Base-by-base conservation (phyloP, 106 monocot genomes). In the Dendrobium nobile region DNA sequence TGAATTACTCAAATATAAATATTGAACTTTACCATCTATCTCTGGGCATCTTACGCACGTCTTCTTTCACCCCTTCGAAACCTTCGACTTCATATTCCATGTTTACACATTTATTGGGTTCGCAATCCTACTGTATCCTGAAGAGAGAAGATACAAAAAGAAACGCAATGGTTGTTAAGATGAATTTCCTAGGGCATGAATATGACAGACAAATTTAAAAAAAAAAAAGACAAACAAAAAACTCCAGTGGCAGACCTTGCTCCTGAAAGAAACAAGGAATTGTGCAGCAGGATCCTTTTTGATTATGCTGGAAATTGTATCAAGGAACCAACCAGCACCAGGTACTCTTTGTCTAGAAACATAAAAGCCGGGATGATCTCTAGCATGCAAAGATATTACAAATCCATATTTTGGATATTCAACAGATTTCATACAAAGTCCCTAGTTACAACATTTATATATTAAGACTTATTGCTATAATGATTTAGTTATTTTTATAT, bases 201-300 rank as follows among this genome's bases (percentile, higher is more conserved):
- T 11, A 31, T 33, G 6, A 70, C 4, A 33, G 70, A 1, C 28
- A 37, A 7, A 13, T 70, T 8, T 1, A 2, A 51, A 17, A 26
- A 18, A 16, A 65, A 56, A 74, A 74, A 80, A 54, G 61, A 55
- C 7, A 64, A 9, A 33, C 42, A 47, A 15, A 54, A 47, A 70
- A 45, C 27, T 9, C 1, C 45, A 27, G 77, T 27, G 47, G 4
- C 22, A 67, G 47, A 98, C 99, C 95, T 99, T 95, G 88, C 72
- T 95, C 73, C 64, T 87, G 77, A 91, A 99, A 56, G 86, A 80
- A 80, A 99, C 86, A 54, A 95, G 77, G 80, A 95, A 99, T 54
- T 99, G 95, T 41, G 90, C 88, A 75, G 95, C 91, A 72, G 99
- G 99, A 86, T 95, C 99, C n/a, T 93, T 87, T 84, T 91, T 93